Evolutionary conservation across 139 green algal species (phyloP).

Genomic region (Picochlorum costavermella): DNA sequence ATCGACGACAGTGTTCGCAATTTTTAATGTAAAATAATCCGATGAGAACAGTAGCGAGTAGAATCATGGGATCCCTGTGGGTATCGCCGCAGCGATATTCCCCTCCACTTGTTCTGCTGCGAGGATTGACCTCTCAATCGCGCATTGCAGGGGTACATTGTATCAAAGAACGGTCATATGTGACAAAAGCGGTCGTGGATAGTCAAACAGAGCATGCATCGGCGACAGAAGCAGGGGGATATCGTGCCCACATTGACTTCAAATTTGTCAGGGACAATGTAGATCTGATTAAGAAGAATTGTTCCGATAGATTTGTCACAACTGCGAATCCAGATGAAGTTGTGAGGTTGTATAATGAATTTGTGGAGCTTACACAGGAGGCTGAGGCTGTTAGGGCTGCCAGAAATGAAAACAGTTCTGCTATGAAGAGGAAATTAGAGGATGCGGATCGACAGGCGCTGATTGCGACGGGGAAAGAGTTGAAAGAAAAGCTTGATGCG

Average conservation of each 20-base stretch:
- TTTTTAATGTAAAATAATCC: slow-evolving; percentile 5
- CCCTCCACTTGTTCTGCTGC: no score
- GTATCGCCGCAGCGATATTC: no score
- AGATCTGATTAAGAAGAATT: slow-evolving; percentile 63
- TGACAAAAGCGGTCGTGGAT: slow-evolving; percentile 2
- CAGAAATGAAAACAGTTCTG: slow-evolving; percentile 76
- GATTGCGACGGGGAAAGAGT: slow-evolving; percentile 70
- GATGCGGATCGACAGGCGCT: slow-evolving; percentile 54
- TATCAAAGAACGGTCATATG: background rate
- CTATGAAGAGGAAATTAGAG: slow-evolving; percentile 94
- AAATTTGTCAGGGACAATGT: slow-evolving; percentile 55
- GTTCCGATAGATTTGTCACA: slow-evolving; percentile 42
- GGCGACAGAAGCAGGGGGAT: slow-evolving; percentile 21
- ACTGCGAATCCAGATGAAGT: slow-evolving; percentile 63
- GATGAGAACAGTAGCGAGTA: no score
- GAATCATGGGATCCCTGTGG: no score
- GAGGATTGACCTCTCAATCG: background rate
- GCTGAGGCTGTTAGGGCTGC: slow-evolving; percentile 57
- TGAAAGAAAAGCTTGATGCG: slow-evolving; percentile 80
- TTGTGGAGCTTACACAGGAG: slow-evolving; percentile 36
- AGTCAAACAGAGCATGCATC: background rate
- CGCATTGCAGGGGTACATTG: background rate
- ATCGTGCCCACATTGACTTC: slow-evolving; percentile 79
- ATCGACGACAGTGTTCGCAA: slow-evolving; percentile 87
- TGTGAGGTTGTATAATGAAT: slow-evolving; percentile 80